Conservation (phyloP, 2,329 filamentous ascomycete genomes). For the Clarireedia monteithiana region DNA sequence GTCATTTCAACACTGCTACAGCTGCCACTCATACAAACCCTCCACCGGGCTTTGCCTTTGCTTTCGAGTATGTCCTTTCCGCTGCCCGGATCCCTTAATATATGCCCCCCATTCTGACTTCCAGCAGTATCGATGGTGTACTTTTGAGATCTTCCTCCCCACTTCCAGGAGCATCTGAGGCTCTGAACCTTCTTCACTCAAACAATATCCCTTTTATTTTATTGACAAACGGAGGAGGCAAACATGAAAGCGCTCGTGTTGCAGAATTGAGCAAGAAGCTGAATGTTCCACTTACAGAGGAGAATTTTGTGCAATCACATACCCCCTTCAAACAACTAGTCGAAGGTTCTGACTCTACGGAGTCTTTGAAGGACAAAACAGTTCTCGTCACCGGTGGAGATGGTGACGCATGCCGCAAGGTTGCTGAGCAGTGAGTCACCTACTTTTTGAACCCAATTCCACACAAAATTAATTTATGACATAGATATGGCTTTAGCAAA, state of each 20-base stretch:
- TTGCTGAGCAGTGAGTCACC: conserved; percentile 50
- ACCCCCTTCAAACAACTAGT: conserved; percentile 76
- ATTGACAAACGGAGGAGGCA: conserved; percentile 91
- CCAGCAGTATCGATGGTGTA: conserved; percentile 71
- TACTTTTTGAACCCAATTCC: conserved; percentile 22
- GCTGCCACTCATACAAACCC: neutral
- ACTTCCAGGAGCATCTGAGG: conserved; percentile 68
- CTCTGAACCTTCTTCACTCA: conserved; percentile 64
- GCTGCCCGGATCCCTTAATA: neutral
- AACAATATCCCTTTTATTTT: conserved; percentile 85
- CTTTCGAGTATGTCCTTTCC: conserved; percentile 41
- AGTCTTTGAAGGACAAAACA: conserved; percentile 53
- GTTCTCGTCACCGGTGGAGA: conserved; percentile 62
- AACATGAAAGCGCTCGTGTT: conserved; percentile 67
- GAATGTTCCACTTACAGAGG: conserved; percentile 53
- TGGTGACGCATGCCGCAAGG: conserved; percentile 35
- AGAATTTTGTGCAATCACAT: conserved; percentile 81
- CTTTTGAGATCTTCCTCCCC: conserved; percentile 74
- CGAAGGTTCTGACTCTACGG: conserved; percentile 45
- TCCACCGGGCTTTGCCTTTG: conserved; percentile 41
- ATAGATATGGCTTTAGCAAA: conserved; percentile 64
- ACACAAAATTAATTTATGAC: conserved; percentile 5
- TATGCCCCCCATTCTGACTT: conserved; percentile 2
- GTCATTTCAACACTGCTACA: conserved; percentile 1
- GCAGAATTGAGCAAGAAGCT: conserved; percentile 61